Evolutionary conservation across 306 rosid species (phyloP), one percentile per base, ranked within the genome.

Genomic region (Prinsepia uniflora): DNA sequence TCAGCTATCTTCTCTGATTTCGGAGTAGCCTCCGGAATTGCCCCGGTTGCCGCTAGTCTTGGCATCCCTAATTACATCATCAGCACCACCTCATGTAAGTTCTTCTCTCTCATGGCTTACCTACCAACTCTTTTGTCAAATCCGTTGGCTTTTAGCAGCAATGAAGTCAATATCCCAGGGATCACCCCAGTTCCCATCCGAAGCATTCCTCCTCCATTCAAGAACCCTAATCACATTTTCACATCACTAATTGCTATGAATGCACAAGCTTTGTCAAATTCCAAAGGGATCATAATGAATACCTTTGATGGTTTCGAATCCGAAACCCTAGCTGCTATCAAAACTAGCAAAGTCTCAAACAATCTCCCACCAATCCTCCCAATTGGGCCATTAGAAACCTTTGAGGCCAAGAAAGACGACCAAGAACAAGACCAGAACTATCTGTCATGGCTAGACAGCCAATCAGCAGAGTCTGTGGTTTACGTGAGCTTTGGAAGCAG

Each of bases 401-500:
- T 48, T 5, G 73, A 68, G 40, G 10, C 30, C 7, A 68, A 59
- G 34, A 67, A 40, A 2, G 74, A 75, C 3, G 18, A n/a, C n/a
- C n/a, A 13, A 15, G 49, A 40, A 4, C 36, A 13, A 10, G 49
- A 40, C 13, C 36, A 48, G 19, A 18, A 10, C 68, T 68, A 68
- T 52, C 4, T 67, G 45, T 39, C 74, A 58, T 75, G 74, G 79
- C 63, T 75, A 58, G 74, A 67, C 47, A 22, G 47, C 40, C 73
- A 75, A 49, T 54, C 74, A 6, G 12, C 20, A 20, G 63, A 75
- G 30, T 67, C 79, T 13, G 73, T 75, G 10, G 73, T 75, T 67
- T 75, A 67, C 41, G 74, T 75, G 34, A 59, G 79, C 17, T 67
- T 75, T 24, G 74, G 79, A 20, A 75, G 79, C 74, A 75, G 79